Conservation (phyloP, 1,139 yeast species). For the Hansenula lynferdii region DNA sequence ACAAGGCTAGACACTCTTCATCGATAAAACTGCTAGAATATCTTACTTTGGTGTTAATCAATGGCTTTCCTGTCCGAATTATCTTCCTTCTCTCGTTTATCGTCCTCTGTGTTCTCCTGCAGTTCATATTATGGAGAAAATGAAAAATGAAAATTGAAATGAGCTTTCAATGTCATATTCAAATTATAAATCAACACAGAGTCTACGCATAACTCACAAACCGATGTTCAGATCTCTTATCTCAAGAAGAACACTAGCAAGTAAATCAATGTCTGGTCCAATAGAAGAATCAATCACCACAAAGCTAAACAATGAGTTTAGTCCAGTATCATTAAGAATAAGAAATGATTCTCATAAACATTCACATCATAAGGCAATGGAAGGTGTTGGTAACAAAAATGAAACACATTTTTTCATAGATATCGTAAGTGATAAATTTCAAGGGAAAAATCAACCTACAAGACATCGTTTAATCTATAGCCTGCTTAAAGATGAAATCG, state of each 20-base stretch:
- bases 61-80: no score
- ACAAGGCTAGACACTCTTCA: no score
- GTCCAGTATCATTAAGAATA: slow-evolving; percentile 37
- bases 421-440: slow-evolving; percentile 66
- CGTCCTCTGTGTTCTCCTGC: no score
- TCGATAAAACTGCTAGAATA: no score
- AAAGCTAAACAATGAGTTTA: slow-evolving; percentile 34
- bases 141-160: no score
- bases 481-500: slow-evolving; percentile 67
- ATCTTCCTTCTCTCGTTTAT: no score
- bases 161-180: no score
- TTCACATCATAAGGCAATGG: slow-evolving; percentile 81
- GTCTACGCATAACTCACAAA: background rate
- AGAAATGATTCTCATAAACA: slow-evolving; percentile 86
- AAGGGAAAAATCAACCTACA: slow-evolving; percentile 62
- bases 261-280: slow-evolving; percentile 34
- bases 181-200: no score
- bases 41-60: no score
- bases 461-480: slow-evolving; percentile 78
- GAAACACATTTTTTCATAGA: slow-evolving; percentile 83
- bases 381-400: slow-evolving; percentile 63
- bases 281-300: slow-evolving; percentile 34
- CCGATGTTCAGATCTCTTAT: background rate
- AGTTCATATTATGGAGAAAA: background rate
- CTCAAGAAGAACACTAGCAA: slow-evolving; percentile 17